Evolutionary conservation across 768 basidiomycete species (phyloP).

Genomic region (Mycena polygramma): DNA sequence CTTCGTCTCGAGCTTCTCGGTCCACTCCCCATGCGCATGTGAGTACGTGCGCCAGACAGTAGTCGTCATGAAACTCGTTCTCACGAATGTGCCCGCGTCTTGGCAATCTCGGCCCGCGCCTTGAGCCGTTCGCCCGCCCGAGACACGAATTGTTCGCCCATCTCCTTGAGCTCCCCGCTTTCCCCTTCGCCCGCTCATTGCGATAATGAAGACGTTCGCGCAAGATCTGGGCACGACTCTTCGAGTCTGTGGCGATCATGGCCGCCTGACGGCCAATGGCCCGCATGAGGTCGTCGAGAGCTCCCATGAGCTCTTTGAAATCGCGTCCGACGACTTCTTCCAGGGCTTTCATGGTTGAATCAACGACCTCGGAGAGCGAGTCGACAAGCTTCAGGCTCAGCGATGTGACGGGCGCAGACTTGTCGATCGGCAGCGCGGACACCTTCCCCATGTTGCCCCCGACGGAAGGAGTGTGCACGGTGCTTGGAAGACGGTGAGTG

Average conservation of each 20-base stretch:
- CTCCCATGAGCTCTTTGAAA: conserved; percentile 68
- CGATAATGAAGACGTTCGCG: conserved; percentile 61
- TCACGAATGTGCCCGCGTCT: conserved; percentile 58
- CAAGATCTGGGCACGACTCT: conserved; percentile 59
- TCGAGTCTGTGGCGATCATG: conserved; percentile 59
- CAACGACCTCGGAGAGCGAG: conserved; percentile 63
- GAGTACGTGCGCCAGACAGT: conserved; percentile 47
- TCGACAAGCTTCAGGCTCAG: conserved; percentile 58
- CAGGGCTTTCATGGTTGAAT: conserved; percentile 59
- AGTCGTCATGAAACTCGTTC: conserved; percentile 51
- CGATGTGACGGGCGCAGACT: conserved; percentile 44
- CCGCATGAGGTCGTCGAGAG: conserved; percentile 68
- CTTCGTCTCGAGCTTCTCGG: conserved; percentile 38
- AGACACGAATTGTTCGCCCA: conserved; percentile 60
- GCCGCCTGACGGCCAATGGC: conserved; percentile 66
- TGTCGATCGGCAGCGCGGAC: conserved; percentile 44
- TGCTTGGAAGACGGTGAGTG: conserved; percentile 23
- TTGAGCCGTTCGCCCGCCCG: conserved; percentile 58
- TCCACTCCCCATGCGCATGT: conserved; percentile 50
- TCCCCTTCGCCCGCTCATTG: conserved; percentile 65
- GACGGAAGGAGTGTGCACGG: conserved; percentile 12
- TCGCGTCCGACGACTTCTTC: conserved; percentile 63
- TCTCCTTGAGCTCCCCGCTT: conserved; percentile 66
- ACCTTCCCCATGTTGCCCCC: conserved; percentile 35
- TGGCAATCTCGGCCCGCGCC: conserved; percentile 57